Evolutionary conservation across 225 moss, liverwort and hornwort species (phyloP), one percentile per base, ranked within the genome.

Genomic region (Anthoceros angustus): DNA sequence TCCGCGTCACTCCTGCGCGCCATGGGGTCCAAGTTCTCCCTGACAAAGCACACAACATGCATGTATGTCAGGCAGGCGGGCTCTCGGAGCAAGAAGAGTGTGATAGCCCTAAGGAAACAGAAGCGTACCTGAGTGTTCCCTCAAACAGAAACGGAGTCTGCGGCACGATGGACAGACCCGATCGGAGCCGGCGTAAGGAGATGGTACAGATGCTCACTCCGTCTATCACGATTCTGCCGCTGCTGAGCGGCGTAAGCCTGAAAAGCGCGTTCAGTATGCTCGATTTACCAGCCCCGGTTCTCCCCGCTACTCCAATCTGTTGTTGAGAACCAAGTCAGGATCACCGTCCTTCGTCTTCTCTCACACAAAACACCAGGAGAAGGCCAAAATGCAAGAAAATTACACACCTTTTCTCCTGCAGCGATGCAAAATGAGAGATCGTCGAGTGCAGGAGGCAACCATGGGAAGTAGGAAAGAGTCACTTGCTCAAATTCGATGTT

Each of bases 231-330:
- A 95, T 88, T 42, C 65, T 78, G 39, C 95, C 91, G 62, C 61
- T 68, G 65, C 70, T 82, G 15, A 91, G 74, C 55, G 82, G 77
- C 42, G 83, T 86, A 46, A 95, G 83, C 48, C 85, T 86, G 72
- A 91, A 95, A 42, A 95, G 83, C 73, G 83, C 79, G 72, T 75
- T 84, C 9, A 95, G 85, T 61, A 95, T 91, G 70, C 95, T 95
- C 15, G 91, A 91, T 70, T 95, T 95, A 67, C 95, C 95, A 50
- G 91, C 95, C 66, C 95, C 95, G 21, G 95, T 91, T 84, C 95
- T 79, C 61, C 91, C 95, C 48, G 88, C 95, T 38, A 95, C 77
- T n/a, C 95, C 95, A 68, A 91, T 79, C 95, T 95, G 72, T 64
- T 8, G 24, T 64, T 9, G 39, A 43, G 40, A 9, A 32, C 21